Percentiles rank a stretch among this genome's conserved stretches.
These are phyloP conservation scores for Fusarium sp. DNA, from an alignment of 2,329 filamentous ascomycete genomes.

Conservation along the genomic window DNA sequence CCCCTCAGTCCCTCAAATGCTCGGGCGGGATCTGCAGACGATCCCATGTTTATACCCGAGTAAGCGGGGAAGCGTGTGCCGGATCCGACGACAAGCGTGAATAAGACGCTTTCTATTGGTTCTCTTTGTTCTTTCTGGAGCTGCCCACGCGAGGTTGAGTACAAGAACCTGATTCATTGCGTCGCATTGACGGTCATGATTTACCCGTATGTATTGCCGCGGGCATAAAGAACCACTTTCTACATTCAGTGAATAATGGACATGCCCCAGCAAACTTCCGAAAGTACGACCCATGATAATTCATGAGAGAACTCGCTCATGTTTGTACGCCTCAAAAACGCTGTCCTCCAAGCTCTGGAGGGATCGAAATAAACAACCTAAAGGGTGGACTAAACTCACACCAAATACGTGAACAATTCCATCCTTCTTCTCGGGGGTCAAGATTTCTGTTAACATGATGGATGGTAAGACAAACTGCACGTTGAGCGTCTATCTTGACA, in stretches of 20 bases:
- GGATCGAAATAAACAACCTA: accelerated
- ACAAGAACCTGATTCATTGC: background rate
- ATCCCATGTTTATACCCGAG: constrained; percentile 13
- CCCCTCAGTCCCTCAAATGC: constrained; percentile 22
- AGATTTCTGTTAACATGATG: too few species aligned
- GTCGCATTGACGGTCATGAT: background rate
- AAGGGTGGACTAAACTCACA: too few species aligned
- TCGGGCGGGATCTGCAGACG: constrained; percentile 4
- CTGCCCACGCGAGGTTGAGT: background rate
- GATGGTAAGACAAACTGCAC: too few species aligned
- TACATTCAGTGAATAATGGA: background rate
- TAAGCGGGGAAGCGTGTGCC: constrained; percentile 25
- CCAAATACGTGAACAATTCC: too few species aligned
- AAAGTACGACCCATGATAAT: accelerated
- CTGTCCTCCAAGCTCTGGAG: too few species aligned
- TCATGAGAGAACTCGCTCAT: background rate
- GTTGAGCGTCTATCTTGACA: too few species aligned
- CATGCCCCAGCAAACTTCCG: background rate
- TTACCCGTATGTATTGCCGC: background rate
- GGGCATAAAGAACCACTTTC: background rate
- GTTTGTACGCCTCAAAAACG: background rate
- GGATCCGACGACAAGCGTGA: constrained; percentile 12
- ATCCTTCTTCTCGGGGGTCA: too few species aligned
- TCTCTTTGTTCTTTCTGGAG: background rate
- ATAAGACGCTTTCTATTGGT: constrained; percentile 9